A percentile compares a stretch with the other conserved stretches of the same genome.
These are phyloP conservation scores for Solanum corneliomulleri DNA, from an alignment of 257 asterid species.

Conservation along the genomic window DNA sequence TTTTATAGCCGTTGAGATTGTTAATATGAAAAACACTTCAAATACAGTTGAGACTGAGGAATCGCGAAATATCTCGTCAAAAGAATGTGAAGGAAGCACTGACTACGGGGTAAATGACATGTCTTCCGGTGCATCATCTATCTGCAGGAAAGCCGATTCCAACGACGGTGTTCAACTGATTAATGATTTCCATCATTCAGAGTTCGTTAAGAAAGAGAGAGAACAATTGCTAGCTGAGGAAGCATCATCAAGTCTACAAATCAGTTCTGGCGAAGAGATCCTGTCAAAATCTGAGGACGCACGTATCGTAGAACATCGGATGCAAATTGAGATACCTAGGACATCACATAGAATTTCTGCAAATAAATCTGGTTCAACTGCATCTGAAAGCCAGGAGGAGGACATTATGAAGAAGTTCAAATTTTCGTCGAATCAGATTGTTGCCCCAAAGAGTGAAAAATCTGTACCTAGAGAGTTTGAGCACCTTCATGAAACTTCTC, in stretches of 20 bases:
- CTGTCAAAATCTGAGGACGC: background rate
- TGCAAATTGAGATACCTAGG: background rate
- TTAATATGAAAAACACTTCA: background rate
- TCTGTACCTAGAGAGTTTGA: background rate
- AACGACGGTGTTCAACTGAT: background rate
- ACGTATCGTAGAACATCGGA: background rate
- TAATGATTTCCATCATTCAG: background rate
- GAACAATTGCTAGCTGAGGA: background rate
- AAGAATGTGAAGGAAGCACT: background rate
- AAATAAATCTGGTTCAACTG: background rate
- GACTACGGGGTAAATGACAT: background rate
- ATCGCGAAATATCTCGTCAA: background rate
- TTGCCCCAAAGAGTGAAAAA: slow-evolving; percentile 1
- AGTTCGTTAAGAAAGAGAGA: background rate
- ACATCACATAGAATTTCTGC: background rate
- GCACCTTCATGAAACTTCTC: slow-evolving; percentile 7
- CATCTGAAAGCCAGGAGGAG: background rate
- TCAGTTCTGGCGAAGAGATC: background rate
- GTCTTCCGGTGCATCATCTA: background rate
- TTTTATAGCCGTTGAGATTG: background rate
- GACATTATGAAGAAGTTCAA: background rate
- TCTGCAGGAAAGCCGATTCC: background rate
- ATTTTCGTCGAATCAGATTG: background rate
- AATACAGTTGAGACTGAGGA: background rate
- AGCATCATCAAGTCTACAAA: background rate